These are phyloP conservation scores for Saccharomycopsis sp. DNA, from an alignment of 805 yeast genomes.

Conservation along the genomic window DNA sequence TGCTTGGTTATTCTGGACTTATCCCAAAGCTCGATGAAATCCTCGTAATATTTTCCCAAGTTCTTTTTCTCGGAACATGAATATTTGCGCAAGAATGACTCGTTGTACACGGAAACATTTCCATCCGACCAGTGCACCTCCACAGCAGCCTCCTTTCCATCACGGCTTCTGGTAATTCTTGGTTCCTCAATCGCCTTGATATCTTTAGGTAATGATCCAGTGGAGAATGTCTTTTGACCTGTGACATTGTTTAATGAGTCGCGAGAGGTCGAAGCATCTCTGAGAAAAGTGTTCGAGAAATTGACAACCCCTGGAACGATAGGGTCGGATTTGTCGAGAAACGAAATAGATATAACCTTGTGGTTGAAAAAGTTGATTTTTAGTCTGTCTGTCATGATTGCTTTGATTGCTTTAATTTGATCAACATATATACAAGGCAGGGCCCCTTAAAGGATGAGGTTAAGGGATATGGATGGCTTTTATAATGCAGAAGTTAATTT, in stretches of 20 bases:
- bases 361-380: constrained; percentile 8
- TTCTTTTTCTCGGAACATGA: constrained; percentile 31
- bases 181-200: constrained; percentile 30
- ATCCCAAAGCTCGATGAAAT: constrained; percentile 4
- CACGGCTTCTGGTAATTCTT: neutral
- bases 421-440: too few relatives aligned
- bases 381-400: neutral
- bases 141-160: constrained; percentile 27
- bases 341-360: constrained; percentile 3
- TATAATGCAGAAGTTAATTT: neutral
- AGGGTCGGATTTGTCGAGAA: constrained; percentile 9
- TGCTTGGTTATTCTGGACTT: neutral
- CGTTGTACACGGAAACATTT: constrained; percentile 36
- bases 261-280: constrained; percentile 52
- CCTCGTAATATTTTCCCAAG: constrained; percentile 9
- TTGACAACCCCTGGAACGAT: constrained; percentile 8
- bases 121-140: constrained; percentile 44
- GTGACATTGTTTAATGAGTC: constrained; percentile 47
- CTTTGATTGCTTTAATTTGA: neutral
- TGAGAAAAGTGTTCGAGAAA: constrained; percentile 46
- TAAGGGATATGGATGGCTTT: too few relatives aligned
- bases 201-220: constrained; percentile 36
- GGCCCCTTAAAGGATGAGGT: too few relatives aligned
- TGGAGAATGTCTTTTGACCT: constrained; percentile 56
- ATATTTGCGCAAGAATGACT: constrained; percentile 39